Conservation (phyloP, 2,329 filamentous ascomycete species). For the Exophiala lecanii-corni region DNA sequence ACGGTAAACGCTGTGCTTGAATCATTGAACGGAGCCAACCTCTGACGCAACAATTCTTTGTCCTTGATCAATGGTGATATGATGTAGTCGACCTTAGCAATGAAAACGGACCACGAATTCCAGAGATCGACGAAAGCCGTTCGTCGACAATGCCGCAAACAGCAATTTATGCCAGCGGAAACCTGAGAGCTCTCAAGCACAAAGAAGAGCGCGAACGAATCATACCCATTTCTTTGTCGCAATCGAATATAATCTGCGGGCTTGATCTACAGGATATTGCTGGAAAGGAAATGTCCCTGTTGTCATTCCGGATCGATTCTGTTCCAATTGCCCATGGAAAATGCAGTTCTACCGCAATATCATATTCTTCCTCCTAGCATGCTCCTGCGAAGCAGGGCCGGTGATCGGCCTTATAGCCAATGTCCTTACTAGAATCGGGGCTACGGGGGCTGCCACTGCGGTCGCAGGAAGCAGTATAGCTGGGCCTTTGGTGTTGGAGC, state of each 20-base stretch:
- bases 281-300: background rate
- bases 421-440: background rate
- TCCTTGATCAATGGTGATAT: too few species aligned
- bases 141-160: too few species aligned
- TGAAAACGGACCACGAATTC: too few species aligned
- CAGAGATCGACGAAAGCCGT: too few species aligned
- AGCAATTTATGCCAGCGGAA: too few species aligned
- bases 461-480: constrained; percentile 4
- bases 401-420: background rate
- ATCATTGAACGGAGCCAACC: too few species aligned
- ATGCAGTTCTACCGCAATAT: background rate
- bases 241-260: background rate
- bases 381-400: constrained; percentile 2
- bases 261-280: background rate
- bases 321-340: background rate
- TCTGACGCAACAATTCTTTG: too few species aligned
- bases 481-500: constrained; percentile 1
- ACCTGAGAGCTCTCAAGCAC: too few species aligned
- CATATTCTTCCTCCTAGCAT: constrained; percentile 1
- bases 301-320: too few species aligned
- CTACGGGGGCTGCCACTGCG: background rate
- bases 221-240: background rate
- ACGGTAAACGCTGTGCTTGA: too few species aligned
- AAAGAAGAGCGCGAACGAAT: background rate
- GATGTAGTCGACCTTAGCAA: too few species aligned